A percentile compares a stretch with the other conserved stretches of the same genome.
phyloP scores from a whole-genome alignment of 306 rosid species.

The Rosa chinensis region DNA sequence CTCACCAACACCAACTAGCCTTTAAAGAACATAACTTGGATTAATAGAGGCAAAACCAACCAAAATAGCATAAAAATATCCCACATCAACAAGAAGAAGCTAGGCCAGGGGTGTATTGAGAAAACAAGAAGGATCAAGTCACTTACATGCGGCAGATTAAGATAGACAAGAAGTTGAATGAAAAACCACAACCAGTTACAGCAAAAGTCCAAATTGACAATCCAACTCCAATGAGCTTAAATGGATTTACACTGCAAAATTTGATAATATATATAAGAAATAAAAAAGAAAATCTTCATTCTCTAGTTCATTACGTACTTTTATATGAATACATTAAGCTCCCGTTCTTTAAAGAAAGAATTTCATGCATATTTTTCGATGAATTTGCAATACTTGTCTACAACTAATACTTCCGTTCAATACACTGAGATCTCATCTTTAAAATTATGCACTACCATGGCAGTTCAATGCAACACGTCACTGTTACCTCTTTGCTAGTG shows the following conservation, averaged over 20 bases:
- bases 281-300: background rate
- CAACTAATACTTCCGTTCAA: background rate
- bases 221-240: slow-evolving; percentile 87
- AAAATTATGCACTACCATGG: background rate
- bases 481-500: slow-evolving; percentile 72
- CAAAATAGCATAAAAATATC: slow-evolving; percentile 12
- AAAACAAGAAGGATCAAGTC: slow-evolving; percentile 15
- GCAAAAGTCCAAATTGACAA: slow-evolving; percentile 79
- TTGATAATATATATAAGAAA: slow-evolving; percentile 12
- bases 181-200: slow-evolving; percentile 52
- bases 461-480: background rate
- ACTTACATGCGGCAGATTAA: slow-evolving; percentile 74
- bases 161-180: slow-evolving; percentile 79
- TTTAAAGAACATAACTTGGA: slow-evolving; percentile 26
- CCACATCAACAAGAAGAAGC: slow-evolving; percentile 6
- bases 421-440: background rate
- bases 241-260: slow-evolving; percentile 70
- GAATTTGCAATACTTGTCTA: background rate
- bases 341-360: background rate
- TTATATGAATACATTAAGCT: background rate
- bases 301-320: background rate
- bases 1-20: slow-evolving; percentile 91
- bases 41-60: slow-evolving; percentile 16
- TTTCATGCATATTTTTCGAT: background rate
- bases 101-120: background rate